Percentiles rank a stretch among this genome's conserved stretches.
phyloP scores from a whole-genome alignment of 768 basidiomycete species.

The Vishniacozyma victoriae region DNA sequence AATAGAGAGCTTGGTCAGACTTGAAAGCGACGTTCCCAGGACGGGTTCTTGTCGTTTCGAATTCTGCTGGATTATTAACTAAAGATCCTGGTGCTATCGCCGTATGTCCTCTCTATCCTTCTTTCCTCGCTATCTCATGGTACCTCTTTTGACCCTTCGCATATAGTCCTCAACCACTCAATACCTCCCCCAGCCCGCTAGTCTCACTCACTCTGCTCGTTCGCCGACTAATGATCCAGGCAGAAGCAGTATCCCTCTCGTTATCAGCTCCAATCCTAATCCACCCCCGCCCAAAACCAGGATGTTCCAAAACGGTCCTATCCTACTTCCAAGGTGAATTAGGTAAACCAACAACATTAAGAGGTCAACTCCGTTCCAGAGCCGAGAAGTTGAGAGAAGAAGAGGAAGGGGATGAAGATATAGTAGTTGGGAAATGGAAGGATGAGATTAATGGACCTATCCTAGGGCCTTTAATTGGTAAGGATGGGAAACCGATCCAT shows the following conservation, averaged over 20 bases:
- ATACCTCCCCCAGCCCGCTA: no score
- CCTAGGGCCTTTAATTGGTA: constrained; percentile 45
- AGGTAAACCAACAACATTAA: constrained; percentile 45
- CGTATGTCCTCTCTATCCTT: no score
- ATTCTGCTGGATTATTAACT: constrained; percentile 75
- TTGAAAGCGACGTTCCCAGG: constrained; percentile 65
- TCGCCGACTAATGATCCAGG: constrained; percentile 55
- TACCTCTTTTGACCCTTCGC: no score
- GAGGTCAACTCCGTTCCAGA: constrained; percentile 41
- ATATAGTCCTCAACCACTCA: no score
- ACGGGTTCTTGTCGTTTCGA: constrained; percentile 85
- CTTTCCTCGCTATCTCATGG: constrained; percentile 1
- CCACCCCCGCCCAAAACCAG: constrained; percentile 72
- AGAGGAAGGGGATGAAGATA: constrained; percentile 24
- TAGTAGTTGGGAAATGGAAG: constrained; percentile 44
- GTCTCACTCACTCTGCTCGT: no score
- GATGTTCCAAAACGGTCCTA: constrained; percentile 66
- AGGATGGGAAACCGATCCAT: background rate
- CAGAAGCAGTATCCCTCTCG: constrained; percentile 74
- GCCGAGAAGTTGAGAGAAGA: constrained; percentile 3
- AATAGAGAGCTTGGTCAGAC: constrained; percentile 57
- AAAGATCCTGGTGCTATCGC: constrained; percentile 70
- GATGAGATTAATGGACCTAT: constrained; percentile 41
- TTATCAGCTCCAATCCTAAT: constrained; percentile 75
- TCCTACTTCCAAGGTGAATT: constrained; percentile 61